A percentile compares a stretch with the other conserved stretches of the same genome.
Evolutionary conservation across 225 moss, liverwort and hornwort species (phyloP).

Genomic region (Pseudoscleropodium purum): DNA sequence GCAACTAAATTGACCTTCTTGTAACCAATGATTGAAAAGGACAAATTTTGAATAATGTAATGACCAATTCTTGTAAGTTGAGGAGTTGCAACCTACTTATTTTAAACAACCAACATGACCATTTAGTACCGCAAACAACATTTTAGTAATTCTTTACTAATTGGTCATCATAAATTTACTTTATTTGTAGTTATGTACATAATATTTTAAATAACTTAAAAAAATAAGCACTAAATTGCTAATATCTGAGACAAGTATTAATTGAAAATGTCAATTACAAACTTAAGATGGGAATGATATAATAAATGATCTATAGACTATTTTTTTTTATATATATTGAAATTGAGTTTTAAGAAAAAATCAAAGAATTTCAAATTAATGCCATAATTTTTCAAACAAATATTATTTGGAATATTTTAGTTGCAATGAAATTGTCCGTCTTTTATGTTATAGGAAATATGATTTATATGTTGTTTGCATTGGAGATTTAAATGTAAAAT

Average conservation of each 20-base stretch:
- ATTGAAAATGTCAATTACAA: not conserved
- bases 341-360: accelerated
- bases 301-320: accelerated
- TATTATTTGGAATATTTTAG: too few relatives aligned
- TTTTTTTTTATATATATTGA: too few relatives aligned
- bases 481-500: not conserved
- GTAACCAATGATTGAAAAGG: too few relatives aligned
- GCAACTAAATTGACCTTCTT: too few relatives aligned
- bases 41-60: too few relatives aligned
- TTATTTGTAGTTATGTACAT: too few relatives aligned
- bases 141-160: not conserved
- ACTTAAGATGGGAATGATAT: accelerated
- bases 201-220: not conserved
- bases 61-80: too few relatives aligned
- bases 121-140: not conserved
- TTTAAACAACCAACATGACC: too few relatives aligned
- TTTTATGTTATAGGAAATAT: not conserved
- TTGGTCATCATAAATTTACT: too few relatives aligned
- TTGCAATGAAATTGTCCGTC: too few relatives aligned
- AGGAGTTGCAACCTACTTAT: too few relatives aligned
- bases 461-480: not conserved
- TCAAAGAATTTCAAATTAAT: not conserved
- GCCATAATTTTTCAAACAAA: too few relatives aligned
- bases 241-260: not conserved
- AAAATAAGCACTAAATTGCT: not conserved